Evolutionary conservation across 1,284 basidiomycete species (phyloP), one percentile per base, ranked within the genome.

Genomic region (Apiotrichum akiyoshidainum): DNA sequence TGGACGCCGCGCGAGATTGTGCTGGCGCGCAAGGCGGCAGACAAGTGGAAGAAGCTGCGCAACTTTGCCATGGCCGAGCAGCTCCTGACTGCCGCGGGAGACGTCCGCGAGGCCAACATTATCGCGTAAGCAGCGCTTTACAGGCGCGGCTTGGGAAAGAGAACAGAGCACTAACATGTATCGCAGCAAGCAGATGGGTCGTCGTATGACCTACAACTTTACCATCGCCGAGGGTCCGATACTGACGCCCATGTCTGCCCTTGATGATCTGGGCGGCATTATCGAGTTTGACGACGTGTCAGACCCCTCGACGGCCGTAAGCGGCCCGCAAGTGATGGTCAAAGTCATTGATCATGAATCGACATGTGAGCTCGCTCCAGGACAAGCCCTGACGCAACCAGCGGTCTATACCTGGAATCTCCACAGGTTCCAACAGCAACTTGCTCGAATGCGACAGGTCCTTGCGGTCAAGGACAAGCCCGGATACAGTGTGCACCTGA

Each of bases 221-320:
- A 87, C 88, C 5, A 85, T 96, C 49, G 85, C 90, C 26, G 87
- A 93, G 51, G 90, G 89, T 47, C 44, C 39, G 2, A 26, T 54
- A 7, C 64, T 59, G 2, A 61, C 63, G 3, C 91, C 93, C 5
- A 83, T 82, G 17, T 96, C 93, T 17, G 87, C 88, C 4, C 83
- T 92, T 44, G 92, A 93, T 70, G 86, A 87, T 31, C 88, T 93
- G 61, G 89, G 89, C 26, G 91, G 91, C 3, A 80, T 97, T 42
- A 88, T 91, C 74, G 89, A 93, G 70, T 91, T 96, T 71, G 94
- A 94, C 34, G 92, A 96, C 66, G 89, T 92, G n/a, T 84, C 87
- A 21, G 89, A 92, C 74, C 85, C 87, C 2, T 82, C 88, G 2
- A 82, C 85, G 2, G 86, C 85, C 9, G 80, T 83, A 11, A 86